These are phyloP conservation scores for Aegilops bicornis DNA, from an alignment of 176 grass and related monocot species.

Conservation along the genomic window DNA sequence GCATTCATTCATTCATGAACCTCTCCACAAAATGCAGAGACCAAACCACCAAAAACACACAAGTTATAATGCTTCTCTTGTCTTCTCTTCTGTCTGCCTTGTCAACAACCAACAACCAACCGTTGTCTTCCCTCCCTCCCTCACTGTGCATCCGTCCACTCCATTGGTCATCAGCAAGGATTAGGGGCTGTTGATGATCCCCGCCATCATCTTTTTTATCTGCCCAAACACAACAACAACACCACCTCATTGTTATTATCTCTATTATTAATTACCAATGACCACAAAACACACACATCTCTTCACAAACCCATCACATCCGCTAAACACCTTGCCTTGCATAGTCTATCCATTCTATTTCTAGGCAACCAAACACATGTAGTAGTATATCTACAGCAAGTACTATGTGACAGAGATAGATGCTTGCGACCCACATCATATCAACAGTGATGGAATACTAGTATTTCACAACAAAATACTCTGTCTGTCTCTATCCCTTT, in stretches of 20 bases:
- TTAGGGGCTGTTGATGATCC: neutral
- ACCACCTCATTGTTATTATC: too few species aligned
- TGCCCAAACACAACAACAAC: neutral
- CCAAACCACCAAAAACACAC: too few species aligned
- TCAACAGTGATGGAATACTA: neutral
- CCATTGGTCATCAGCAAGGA: neutral
- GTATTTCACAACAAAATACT: too few species aligned
- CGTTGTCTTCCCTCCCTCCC: neutral
- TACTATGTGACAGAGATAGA: neutral
- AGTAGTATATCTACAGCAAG: neutral
- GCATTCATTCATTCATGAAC: too few species aligned
- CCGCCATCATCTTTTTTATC: constrained; percentile 36
- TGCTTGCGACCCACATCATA: too few species aligned
- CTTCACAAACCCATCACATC: neutral
- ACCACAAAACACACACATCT: neutral
- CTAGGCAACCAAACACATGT: neutral
- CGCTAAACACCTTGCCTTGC: neutral
- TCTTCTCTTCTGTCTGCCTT: neutral
- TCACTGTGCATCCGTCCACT: neutral
- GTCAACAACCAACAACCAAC: neutral
- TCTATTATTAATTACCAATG: neutral
- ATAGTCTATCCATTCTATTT: neutral
- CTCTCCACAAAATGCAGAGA: too few species aligned
- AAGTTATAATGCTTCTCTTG: neutral
- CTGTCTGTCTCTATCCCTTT: too few species aligned